phyloP scores from a whole-genome alignment of 305 asterid species.

The Solanum hybrid region DNA sequence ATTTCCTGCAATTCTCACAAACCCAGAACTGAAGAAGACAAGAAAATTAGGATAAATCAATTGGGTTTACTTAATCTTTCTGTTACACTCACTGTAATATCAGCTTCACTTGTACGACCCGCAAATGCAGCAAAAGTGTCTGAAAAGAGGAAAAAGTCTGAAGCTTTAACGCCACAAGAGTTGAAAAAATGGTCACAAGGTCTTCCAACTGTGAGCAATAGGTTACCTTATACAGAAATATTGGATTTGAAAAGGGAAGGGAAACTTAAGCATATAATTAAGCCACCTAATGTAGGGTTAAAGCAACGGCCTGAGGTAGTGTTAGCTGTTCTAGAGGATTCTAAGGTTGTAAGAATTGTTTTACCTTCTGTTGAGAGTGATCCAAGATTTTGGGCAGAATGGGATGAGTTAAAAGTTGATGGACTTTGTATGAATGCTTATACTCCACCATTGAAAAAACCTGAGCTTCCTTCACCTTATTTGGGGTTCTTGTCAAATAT shows the following conservation, averaged over 20 bases:
- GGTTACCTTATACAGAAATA: slow-evolving; percentile 68
- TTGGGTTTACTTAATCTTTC: slow-evolving; percentile 45
- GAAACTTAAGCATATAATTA: slow-evolving; percentile 66
- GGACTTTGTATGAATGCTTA: slow-evolving; percentile 72
- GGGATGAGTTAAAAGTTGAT: slow-evolving; percentile 72
- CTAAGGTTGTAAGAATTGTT: slow-evolving; percentile 68
- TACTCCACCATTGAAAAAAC: slow-evolving; percentile 64
- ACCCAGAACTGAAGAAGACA: slow-evolving; percentile 28
- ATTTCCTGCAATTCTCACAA: slow-evolving; percentile 9
- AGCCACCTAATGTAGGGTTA: slow-evolving; percentile 44
- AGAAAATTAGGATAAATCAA: slow-evolving; percentile 22
- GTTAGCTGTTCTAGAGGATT: slow-evolving; percentile 86
- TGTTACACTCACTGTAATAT: slow-evolving; percentile 61
- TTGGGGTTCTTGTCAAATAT: slow-evolving; percentile 47
- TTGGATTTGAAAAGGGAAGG: slow-evolving; percentile 61
- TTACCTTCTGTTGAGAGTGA: slow-evolving; percentile 69
- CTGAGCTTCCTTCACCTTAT: slow-evolving; percentile 65
- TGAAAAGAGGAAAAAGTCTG: slow-evolving; percentile 55
- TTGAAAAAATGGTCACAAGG: slow-evolving; percentile 75
- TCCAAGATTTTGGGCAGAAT: slow-evolving; percentile 69
- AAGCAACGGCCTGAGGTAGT: slow-evolving; percentile 66
- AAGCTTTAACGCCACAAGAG: slow-evolving; percentile 57
- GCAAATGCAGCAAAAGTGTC: slow-evolving; percentile 64
- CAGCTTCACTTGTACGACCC: slow-evolving; percentile 57
- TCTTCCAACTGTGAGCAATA: slow-evolving; percentile 61